These are phyloP conservation scores for Macrolepiota fuliginosa DNA, from an alignment of 768 basidiomycete species.

Conservation along the genomic window DNA sequence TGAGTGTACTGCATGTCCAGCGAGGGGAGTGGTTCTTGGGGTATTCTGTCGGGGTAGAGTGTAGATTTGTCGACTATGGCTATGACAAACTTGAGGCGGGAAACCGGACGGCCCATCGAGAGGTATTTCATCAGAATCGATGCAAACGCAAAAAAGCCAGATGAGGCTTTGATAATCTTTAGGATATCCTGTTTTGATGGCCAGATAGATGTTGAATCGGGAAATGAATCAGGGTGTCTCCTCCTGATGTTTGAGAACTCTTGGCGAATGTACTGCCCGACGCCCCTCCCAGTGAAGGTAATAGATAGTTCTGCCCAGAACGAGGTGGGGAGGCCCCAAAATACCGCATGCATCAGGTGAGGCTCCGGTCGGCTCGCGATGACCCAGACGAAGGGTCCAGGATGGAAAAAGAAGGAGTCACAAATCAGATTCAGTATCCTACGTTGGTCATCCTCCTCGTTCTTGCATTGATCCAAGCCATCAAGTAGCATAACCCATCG, in stretches of 20 bases:
- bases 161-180: background rate
- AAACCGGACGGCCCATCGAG: background rate
- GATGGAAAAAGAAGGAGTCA: too few species aligned
- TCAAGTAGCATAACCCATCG: too few species aligned
- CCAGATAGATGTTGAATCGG: background rate
- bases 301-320: too few species aligned
- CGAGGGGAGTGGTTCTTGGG: background rate
- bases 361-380: too few species aligned
- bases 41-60: background rate
- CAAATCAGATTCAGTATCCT: background rate
- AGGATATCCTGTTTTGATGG: background rate
- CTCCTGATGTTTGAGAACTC: background rate
- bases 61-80: too few species aligned
- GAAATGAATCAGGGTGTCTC: background rate
- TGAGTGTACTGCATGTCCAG: too few species aligned
- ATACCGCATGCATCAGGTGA: too few species aligned
- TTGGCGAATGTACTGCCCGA: background rate
- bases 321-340: background rate
- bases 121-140: background rate
- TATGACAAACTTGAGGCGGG: too few species aligned
- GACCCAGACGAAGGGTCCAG: too few species aligned
- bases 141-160: too few species aligned
- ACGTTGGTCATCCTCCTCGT: background rate
- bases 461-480: too few species aligned
- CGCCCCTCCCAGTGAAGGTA: too few species aligned